Evolutionary conservation across 805 yeast species (phyloP).

Genomic region (Crinitomyces ghanaensis): DNA sequence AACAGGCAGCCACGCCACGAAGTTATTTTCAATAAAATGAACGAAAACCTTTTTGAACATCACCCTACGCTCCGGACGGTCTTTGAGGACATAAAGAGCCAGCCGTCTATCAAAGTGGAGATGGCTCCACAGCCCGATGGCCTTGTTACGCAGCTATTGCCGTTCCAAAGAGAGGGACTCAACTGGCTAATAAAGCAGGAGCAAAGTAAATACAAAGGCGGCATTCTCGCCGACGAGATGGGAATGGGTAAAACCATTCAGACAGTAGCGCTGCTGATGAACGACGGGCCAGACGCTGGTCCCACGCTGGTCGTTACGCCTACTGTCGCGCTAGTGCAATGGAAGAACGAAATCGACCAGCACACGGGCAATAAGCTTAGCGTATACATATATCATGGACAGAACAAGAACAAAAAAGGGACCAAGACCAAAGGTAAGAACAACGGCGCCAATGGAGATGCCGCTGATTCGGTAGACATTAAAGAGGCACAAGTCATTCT

Average conservation of each 20-base stretch:
- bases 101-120: slow-evolving; percentile 32
- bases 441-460: too few relatives aligned
- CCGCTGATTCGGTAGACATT: slow-evolving; percentile 41
- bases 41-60: slow-evolving; percentile 51
- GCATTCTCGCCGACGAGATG: slow-evolving; percentile 97
- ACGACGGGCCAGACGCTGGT: slow-evolving; percentile 36
- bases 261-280: slow-evolving; percentile 77
- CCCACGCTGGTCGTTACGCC: slow-evolving; percentile 94
- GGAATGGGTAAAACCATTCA: slow-evolving; percentile 99
- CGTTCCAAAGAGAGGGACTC: slow-evolving; percentile 89
- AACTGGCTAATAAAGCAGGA: slow-evolving; percentile 85
- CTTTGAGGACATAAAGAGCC: slow-evolving; percentile 49
- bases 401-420: slow-evolving; percentile 65
- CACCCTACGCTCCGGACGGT: slow-evolving; percentile 73
- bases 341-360: slow-evolving; percentile 85
- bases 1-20: slow-evolving; percentile 19
- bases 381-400: slow-evolving; percentile 75
- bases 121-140: slow-evolving; percentile 65
- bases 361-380: slow-evolving; percentile 66
- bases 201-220: slow-evolving; percentile 63
- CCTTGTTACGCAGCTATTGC: slow-evolving; percentile 61
- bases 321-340: slow-evolving; percentile 96
- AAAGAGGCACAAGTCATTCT: slow-evolving; percentile 61
- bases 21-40: slow-evolving; percentile 36
- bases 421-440: too few relatives aligned